Base-by-base conservation (phyloP, 2,329 filamentous ascomycete species). In the Blastomyces parvus region DNA sequence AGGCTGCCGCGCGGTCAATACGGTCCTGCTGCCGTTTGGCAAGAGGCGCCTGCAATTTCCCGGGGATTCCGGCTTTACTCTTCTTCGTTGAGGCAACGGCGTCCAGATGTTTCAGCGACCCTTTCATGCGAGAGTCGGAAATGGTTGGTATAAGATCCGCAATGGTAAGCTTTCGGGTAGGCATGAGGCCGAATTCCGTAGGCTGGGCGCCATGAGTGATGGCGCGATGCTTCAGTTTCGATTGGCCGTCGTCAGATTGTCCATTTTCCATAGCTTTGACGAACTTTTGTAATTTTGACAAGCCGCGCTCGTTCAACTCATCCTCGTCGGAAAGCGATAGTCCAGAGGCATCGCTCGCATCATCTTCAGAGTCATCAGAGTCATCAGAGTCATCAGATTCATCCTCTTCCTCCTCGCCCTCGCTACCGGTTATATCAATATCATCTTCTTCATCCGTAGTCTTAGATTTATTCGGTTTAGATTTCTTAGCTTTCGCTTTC, bases 1-100 rank as follows among this genome's bases (percentile, higher is more conserved):
- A 95, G 2, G 94, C 94, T 30, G 86, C 91, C 61, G 82, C 81
- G 60, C 94, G 89, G 70, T 96, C 88, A 19, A 97, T 77, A 59
- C 87, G 86, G 72, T 92, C 91, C 74, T 97, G 93, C 69, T 96
- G 89, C 65, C 92, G 84, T 73, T 89, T 91, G 1, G 90, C 86
- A 5, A 97, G 81, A 17, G 93, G 92, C 1, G 92, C 89, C 38
- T 88, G 86, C 3, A 97, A 82, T 75, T 91, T 95, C 62, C 86
- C 84, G 33, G 82, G 79, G 44, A 84, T 79, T 69, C 81, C 64
- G 25, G 78, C 76, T 66, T 81, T 85, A 67, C 79, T 85, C 79
- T 75, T 79, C 38, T 72, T 69, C n/a, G 72, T 60, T 53, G 70
- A 61, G 11, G 66, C 55, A 44, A 65, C 65, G 72, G 59, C 76